Conservation (phyloP, 345 rosid species). For the Pistacia vera region DNA sequence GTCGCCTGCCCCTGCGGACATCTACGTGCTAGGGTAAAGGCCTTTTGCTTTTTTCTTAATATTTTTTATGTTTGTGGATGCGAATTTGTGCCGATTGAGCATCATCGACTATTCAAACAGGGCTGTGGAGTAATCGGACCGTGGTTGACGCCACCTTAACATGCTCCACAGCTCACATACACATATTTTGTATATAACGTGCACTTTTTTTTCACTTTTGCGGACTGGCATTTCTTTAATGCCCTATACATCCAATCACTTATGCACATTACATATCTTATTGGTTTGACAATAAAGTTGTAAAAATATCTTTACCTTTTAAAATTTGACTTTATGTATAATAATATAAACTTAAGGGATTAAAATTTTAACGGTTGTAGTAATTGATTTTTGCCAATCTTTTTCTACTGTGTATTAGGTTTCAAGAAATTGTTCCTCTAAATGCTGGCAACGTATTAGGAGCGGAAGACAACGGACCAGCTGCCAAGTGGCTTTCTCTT, state of each 20-base stretch:
- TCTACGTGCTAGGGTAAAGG: conserved; percentile 79
- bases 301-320: no score
- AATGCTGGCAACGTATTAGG: conserved; percentile 87
- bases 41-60: not conserved
- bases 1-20: conserved; percentile 59
- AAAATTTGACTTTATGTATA: no score
- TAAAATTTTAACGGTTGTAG: no score
- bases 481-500: conserved; percentile 77
- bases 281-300: no score
- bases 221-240: no score
- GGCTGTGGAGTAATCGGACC: not conserved
- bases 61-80: not conserved
- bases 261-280: no score
- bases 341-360: no score
- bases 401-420: conserved; percentile 38
- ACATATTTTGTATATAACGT: not conserved
- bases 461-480: conserved; percentile 77
- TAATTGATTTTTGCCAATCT: no score
- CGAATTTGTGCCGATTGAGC: no score
- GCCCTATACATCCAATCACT: no score
- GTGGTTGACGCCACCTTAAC: not conserved
- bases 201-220: not conserved
- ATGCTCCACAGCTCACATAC: not conserved
- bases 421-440: conserved; percentile 87
- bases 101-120: not conserved